These are phyloP conservation scores for Conoideocrella luteorostrata DNA, from an alignment of 2,329 filamentous ascomycete genomes.

Conservation along the genomic window DNA sequence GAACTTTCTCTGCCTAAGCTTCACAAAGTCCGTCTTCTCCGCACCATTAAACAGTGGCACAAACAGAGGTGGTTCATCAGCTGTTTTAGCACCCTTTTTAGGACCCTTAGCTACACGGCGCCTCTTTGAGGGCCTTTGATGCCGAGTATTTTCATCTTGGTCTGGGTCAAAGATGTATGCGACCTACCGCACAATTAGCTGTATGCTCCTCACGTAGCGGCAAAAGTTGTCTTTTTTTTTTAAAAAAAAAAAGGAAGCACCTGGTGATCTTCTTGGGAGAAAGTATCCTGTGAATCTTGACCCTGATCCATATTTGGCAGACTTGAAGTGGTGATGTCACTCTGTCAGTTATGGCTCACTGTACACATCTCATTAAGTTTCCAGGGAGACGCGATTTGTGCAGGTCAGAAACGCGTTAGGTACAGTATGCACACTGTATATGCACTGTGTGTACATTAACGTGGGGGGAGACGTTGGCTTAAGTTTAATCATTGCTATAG, in stretches of 20 bases:
- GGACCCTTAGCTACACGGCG: conserved; percentile 44
- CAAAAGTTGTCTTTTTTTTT: too few relatives aligned
- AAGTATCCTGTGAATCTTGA: conserved; percentile 12
- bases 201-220: not conserved
- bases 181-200: conserved; percentile 3
- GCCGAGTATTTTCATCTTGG: conserved; percentile 27
- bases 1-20: conserved; percentile 53
- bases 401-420: not conserved
- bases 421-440: not conserved
- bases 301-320: conserved; percentile 18
- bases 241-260: too few relatives aligned
- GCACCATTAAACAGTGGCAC: conserved; percentile 47
- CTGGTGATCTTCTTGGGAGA: conserved; percentile 39
- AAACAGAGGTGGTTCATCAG: conserved; percentile 30
- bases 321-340: not conserved
- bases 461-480: too few relatives aligned
- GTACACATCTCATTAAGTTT: not conserved
- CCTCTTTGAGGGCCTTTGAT: conserved; percentile 45
- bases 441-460: too few relatives aligned
- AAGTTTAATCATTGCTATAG: too few relatives aligned
- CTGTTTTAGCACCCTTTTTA: conserved; percentile 11
- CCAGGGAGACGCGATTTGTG: conserved; percentile 5
- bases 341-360: not conserved
- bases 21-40: conserved; percentile 43
- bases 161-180: conserved; percentile 33